Evolutionary conservation across 2,329 filamentous ascomycete species (phyloP), one percentile per base, ranked within the genome.

Genomic region (Atkinsonella hypoxylon): DNA sequence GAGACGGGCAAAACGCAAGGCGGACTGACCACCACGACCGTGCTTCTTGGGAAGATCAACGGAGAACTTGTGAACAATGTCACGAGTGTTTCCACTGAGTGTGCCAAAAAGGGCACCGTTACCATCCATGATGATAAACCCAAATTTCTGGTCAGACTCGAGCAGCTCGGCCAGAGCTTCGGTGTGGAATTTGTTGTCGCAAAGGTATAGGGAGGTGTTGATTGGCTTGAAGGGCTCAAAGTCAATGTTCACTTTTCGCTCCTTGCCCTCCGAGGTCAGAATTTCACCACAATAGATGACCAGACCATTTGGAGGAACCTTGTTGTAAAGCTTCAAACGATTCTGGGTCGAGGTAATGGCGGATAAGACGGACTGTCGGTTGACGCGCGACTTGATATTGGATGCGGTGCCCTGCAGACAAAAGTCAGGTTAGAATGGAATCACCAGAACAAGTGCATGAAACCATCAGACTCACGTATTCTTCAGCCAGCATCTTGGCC

Each of bases 241-340:
- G 68, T 98, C 94, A 68, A 98, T 98, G 73, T 98, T 98, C 76
- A 98, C 94, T 78, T 96, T 98, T 66, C 93, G 81, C 75, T 98
- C 93, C 73, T 98, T 98, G 71, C 93, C 93, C 76, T 98, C 93
- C 31, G 84, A 85, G 51, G 93, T 98, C 76, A 98, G 85, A 69
- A 98, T 97, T 96, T 98, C 93, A 83, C 93, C 93, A 70, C 93
- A 98, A 80, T 98, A 98, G 60, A 98, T 87, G 58, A 98, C 93
- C 59, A 98, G 77, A 54, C 93, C 93, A 72, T 98, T 98, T 47
- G 93, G 89, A 32, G 94, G 93, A 51, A 98, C 93, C 73, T 97
- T 97, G 74, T 90, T 95, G 77, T 98, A 98, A 46, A 98, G 80
- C 81, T 98, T 98, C 59, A 98, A 83, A 69, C 93, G 87, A 76